These are phyloP conservation scores for Ceratorhiza oryzae-sativae DNA, from an alignment of 1,284 basidiomycete species.

Conservation along the genomic window DNA sequence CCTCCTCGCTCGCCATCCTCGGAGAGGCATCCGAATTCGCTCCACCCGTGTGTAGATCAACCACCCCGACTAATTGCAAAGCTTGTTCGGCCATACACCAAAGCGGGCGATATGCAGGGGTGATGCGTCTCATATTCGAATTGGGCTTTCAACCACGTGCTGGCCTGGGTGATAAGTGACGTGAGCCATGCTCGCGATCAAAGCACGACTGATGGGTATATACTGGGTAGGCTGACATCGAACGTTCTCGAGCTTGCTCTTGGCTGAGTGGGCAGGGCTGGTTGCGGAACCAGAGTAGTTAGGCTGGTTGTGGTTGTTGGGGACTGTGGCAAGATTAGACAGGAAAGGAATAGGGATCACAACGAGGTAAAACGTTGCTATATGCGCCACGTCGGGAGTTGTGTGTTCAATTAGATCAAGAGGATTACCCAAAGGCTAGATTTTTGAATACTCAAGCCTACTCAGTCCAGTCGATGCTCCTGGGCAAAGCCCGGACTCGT, in stretches of 20 bases:
- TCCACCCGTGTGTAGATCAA: neutral
- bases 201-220: too few species aligned
- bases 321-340: neutral
- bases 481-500: too few species aligned
- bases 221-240: too few species aligned
- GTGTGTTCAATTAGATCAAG: too few species aligned
- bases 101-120: conserved; percentile 16
- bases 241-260: neutral
- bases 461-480: too few species aligned
- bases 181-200: conserved; percentile 4
- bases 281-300: neutral
- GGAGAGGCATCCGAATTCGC: neutral
- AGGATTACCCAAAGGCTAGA: too few species aligned
- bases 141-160: conserved; percentile 19
- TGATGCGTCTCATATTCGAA: conserved; percentile 2
- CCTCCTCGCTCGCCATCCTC: neutral
- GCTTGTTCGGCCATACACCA: neutral
- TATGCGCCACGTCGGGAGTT: neutral
- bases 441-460: too few species aligned
- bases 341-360: neutral
- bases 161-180: neutral
- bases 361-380: neutral
- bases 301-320: neutral
- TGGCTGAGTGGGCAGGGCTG: neutral
- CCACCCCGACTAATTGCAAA: conserved; percentile 3